phyloP scores from a whole-genome alignment of 2,329 filamentous ascomycete species.

The Xylaria sp. region DNA sequence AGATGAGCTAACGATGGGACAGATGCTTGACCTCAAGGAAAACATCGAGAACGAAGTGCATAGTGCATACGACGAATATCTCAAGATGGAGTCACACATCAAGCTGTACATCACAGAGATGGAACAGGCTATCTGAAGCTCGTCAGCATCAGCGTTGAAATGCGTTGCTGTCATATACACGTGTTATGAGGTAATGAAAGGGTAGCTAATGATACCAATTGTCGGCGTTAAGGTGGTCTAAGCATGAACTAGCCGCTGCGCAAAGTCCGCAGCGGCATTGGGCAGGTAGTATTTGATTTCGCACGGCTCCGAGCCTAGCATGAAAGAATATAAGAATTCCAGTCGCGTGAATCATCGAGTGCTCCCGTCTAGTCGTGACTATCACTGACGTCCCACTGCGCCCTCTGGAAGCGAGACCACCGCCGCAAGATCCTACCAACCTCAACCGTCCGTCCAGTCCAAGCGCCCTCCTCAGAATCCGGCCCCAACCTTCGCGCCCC shows the following conservation, averaged over 20 bases:
- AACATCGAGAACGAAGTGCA: slow-evolving; percentile 96
- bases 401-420: slow-evolving; percentile 65
- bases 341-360: neutral
- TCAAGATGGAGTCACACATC: slow-evolving; percentile 97
- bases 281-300: slow-evolving; percentile 1
- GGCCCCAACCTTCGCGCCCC: slow-evolving; percentile 51
- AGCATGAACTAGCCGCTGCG: slow-evolving; percentile 9
- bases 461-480: slow-evolving; percentile 55
- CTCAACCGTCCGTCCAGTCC: slow-evolving; percentile 64
- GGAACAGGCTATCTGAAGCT: slow-evolving; percentile 76
- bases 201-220: slow-evolving; percentile 47
- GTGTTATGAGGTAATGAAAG: slow-evolving; percentile 38
- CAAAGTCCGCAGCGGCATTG: too few species aligned
- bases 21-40: slow-evolving; percentile 98
- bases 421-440: slow-evolving; percentile 62
- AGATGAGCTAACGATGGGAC: slow-evolving; percentile 33
- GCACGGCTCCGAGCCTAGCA: neutral
- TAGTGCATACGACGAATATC: slow-evolving; percentile 87
- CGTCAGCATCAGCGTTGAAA: slow-evolving; percentile 6
- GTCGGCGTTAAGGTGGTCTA: slow-evolving; percentile 45
- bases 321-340: neutral
- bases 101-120: slow-evolving; percentile 98
- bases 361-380: slow-evolving; percentile 20
- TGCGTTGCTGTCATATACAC: slow-evolving; percentile 16
- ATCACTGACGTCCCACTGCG: slow-evolving; percentile 42